phyloP scores from a whole-genome alignment of 202 grass and related monocot species.

The Cymbopogon flexuosus region DNA sequence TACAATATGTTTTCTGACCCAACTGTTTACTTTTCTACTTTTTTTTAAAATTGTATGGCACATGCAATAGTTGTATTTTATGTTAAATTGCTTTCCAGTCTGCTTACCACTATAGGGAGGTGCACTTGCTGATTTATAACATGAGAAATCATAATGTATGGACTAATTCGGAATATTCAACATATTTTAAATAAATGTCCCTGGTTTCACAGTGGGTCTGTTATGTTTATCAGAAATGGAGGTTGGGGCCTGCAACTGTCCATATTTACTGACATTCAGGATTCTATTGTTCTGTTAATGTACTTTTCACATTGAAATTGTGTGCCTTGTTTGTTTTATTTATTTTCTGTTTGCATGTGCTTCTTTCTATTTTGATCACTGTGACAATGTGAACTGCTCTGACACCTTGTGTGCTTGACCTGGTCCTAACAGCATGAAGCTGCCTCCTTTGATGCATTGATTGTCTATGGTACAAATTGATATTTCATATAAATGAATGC shows the following conservation, averaged over 20 bases:
- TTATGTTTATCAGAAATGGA: neutral
- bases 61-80: too few species aligned
- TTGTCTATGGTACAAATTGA: neutral
- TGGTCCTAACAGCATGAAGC: neutral
- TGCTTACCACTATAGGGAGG: too few species aligned
- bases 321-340: neutral
- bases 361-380: neutral
- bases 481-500: neutral
- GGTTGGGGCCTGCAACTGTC: neutral
- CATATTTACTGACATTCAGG: neutral
- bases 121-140: neutral
- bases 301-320: neutral
- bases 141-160: slow-evolving; percentile 2
- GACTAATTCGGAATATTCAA: neutral
- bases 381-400: too few species aligned
- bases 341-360: slow-evolving; percentile 10
- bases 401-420: neutral
- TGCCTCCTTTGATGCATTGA: neutral
- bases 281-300: neutral
- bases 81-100: too few species aligned
- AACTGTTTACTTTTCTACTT: too few species aligned
- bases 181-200: neutral
- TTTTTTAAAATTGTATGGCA: too few species aligned
- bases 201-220: neutral
- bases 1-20: too few species aligned